Evolutionary conservation across 2,329 filamentous ascomycete genomes (phyloP).

Genomic region (Capronia coronata): DNA sequence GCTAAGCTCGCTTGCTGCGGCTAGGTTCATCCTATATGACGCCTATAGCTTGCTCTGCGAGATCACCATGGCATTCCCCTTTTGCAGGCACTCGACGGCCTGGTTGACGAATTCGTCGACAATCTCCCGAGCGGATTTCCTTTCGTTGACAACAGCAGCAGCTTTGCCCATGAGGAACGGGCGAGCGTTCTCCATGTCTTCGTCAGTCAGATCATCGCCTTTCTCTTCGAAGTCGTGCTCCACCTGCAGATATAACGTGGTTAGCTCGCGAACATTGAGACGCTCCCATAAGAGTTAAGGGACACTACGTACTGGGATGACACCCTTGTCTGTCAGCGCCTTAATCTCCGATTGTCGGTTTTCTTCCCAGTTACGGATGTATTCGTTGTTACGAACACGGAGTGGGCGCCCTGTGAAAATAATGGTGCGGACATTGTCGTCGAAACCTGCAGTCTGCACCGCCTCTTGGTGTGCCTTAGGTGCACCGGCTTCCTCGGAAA

Average conservation of each 20-base stretch:
- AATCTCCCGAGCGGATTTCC: constrained; percentile 82
- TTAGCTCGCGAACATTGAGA: background rate
- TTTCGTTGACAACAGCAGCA: constrained; percentile 86
- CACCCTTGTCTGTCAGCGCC: constrained; percentile 78
- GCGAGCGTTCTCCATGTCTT: constrained; percentile 82
- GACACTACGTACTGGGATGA: constrained; percentile 59
- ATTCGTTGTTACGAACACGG: constrained; percentile 85
- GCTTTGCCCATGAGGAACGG: constrained; percentile 97
- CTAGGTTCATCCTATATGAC: background rate
- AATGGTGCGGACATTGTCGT: constrained; percentile 93
- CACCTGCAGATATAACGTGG: constrained; percentile 34
- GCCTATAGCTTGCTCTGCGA: constrained; percentile 55
- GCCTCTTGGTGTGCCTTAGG: constrained; percentile 92
- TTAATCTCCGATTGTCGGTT: constrained; percentile 88
- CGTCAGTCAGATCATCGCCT: constrained; percentile 65
- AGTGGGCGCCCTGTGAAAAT: constrained; percentile 97
- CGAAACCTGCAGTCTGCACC: constrained; percentile 81
- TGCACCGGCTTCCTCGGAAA: constrained; percentile 89
- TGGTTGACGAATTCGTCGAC: constrained; percentile 90
- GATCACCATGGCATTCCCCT: constrained; percentile 59
- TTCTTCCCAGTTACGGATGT: constrained; percentile 93
- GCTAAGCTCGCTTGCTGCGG: too few relatives aligned
- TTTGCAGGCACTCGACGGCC: constrained; percentile 64
- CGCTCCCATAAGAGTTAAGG: background rate
- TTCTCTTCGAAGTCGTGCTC: constrained; percentile 89